Base-by-base conservation (phyloP, 208 protist genomes). In the Crithidia thermophila region DNA sequence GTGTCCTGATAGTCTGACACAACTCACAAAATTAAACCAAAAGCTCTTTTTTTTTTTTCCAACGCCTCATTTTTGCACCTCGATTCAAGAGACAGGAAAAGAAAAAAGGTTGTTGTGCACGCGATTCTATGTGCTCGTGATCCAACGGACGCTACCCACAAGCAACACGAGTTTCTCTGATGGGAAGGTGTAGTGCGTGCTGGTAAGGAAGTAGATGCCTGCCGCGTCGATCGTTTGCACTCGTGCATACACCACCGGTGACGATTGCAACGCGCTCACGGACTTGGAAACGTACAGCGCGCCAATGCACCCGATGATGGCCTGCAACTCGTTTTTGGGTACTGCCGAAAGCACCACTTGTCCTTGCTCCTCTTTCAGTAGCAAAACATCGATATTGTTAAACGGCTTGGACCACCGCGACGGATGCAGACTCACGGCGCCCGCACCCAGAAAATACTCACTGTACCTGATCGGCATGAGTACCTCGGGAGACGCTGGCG, bases 141-240 rank as follows among this genome's bases (percentile, higher is more conserved):
- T 80, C 88, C 87, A 94, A 6, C 85, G 81, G 11, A 94, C 76
- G 23, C 66, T 75, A 14, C 91, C 91, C 45, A 96, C 77, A 36
- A 96, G 57, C 20, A 90, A 43, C 16, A 73, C 74, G 20, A 96
- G 46, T 27, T 80, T 84, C 65, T 91, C 91, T 2, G 74, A 77
- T 4, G 84, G 78, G 82, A 95, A 82, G 0, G 82, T 89, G 53
- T 82, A 82, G 53, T 92, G 84, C 11, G 88, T 89, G 45, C 79
- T 93, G 10, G 88, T 89, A 39, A 94, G 59, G 68, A 96, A 84
- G n/a, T 67, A 79, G 20, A 96, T 71, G 20, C 85, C 88, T 27
- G 64, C 60, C 7, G 88, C 71, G 40, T 93, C 83, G 51, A 96
- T 66, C 9, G 87, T 73, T 52, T 94, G 81, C 9, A 96, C 75